Conservation (phyloP, 257 asterid species). For the Eustoma russellianum region DNA sequence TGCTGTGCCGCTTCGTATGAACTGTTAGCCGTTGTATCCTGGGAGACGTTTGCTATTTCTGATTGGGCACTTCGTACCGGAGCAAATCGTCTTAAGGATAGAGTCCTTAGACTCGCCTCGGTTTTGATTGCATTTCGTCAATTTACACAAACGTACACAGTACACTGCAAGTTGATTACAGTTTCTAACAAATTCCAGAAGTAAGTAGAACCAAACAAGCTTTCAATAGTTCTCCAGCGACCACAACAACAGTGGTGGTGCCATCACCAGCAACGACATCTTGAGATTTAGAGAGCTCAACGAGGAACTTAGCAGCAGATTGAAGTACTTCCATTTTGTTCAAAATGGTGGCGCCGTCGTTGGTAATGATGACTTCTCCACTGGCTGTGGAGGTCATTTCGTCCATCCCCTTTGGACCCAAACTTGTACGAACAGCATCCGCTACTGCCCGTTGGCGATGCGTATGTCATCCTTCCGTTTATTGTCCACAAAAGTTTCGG, state of each 20-base stretch:
- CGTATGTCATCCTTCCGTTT: slow-evolving; percentile 89
- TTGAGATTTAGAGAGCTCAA: slow-evolving; percentile 84
- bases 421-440: slow-evolving; percentile 78
- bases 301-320: slow-evolving; percentile 92
- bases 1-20: too few relatives aligned
- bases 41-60: too few relatives aligned
- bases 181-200: slow-evolving; percentile 57
- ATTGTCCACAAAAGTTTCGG: slow-evolving; percentile 87
- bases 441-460: slow-evolving; percentile 77
- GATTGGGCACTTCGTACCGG: too few relatives aligned
- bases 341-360: slow-evolving; percentile 82
- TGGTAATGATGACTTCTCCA: slow-evolving; percentile 85
- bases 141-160: too few relatives aligned
- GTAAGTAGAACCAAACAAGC: slow-evolving; percentile 45
- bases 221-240: slow-evolving; percentile 65
- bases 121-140: too few relatives aligned
- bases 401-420: slow-evolving; percentile 95
- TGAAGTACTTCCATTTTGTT: slow-evolving; percentile 94
- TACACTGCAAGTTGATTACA: too few relatives aligned
- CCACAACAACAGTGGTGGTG: slow-evolving; percentile 81
- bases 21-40: too few relatives aligned
- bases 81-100: too few relatives aligned
- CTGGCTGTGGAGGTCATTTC: slow-evolving; percentile 78
- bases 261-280: slow-evolving; percentile 93
- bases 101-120: too few relatives aligned